A percentile compares a stretch with the other conserved stretches of the same genome.
These are phyloP conservation scores for Gyromitra esculenta DNA, from an alignment of 2,329 filamentous ascomycete species.

Conservation along the genomic window DNA sequence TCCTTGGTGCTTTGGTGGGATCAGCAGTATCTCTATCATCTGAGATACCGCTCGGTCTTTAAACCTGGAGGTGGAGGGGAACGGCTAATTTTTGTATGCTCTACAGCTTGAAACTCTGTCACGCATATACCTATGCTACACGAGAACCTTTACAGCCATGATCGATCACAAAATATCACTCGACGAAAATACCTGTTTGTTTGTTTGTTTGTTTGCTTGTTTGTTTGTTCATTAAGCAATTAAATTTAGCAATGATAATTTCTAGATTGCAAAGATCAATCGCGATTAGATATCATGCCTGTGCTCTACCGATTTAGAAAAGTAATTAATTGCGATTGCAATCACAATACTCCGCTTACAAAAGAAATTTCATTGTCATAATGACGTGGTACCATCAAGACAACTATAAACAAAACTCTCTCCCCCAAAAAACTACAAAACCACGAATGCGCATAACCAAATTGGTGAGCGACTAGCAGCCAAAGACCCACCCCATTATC, in stretches of 20 bases:
- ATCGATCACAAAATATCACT: background rate
- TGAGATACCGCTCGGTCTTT: background rate
- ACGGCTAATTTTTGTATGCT: background rate
- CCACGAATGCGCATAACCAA: conserved; percentile 12
- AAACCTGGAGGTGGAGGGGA: background rate
- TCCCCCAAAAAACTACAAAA: conserved; percentile 19
- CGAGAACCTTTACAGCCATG: background rate
- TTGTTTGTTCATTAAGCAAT: background rate
- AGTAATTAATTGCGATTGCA: background rate
- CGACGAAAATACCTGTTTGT: background rate
- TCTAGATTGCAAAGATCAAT: background rate
- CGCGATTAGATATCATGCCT: background rate
- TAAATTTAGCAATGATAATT: background rate
- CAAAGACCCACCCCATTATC: conserved; percentile 17
- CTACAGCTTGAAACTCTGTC: background rate
- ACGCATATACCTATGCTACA: background rate
- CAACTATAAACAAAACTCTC: conserved; percentile 26
- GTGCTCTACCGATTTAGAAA: background rate
- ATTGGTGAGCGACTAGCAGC: conserved; percentile 3
- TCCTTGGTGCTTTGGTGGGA: background rate
- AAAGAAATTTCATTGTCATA: conserved; percentile 36
- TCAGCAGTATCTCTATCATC: background rate
- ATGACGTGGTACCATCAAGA: conserved; percentile 39
- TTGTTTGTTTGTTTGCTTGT: background rate
- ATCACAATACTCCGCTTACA: background rate